Percentiles rank a stretch among this genome's conserved stretches.
Evolutionary conservation across 108 stramenopile genomes (phyloP).

Genomic region (Cyclotella sp.): DNA sequence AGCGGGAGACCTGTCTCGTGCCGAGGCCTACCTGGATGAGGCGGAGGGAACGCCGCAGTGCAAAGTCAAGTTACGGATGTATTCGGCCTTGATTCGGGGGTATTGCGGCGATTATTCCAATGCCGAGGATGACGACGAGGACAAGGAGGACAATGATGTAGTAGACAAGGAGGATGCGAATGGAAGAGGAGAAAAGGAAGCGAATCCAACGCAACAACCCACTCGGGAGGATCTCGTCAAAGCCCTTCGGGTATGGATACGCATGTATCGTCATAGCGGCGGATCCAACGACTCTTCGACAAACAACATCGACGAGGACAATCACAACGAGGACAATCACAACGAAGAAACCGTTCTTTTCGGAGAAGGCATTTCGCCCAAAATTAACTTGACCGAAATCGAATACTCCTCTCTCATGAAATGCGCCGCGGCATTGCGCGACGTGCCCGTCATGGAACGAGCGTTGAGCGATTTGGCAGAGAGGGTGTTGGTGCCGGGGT

Average conservation of each 20-base stretch:
- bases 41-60: slow-evolving; percentile 73
- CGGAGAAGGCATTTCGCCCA: slow-evolving; percentile 53
- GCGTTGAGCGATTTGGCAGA: slow-evolving; percentile 81
- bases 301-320: background rate
- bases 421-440: slow-evolving; percentile 59
- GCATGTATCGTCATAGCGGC: slow-evolving; percentile 56
- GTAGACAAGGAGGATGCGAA: background rate
- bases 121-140: slow-evolving; percentile 12
- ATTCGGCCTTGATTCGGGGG: slow-evolving; percentile 64
- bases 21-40: slow-evolving; percentile 62
- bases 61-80: slow-evolving; percentile 79
- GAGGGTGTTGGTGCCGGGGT: slow-evolving; percentile 75
- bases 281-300: slow-evolving; percentile 24
- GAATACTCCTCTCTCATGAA: slow-evolving; percentile 69
- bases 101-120: slow-evolving; percentile 59
- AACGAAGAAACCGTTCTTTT: slow-evolving; percentile 14
- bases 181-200: background rate
- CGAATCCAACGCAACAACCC: background rate
- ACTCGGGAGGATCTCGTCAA: slow-evolving; percentile 39
- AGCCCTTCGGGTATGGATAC: slow-evolving; percentile 69
- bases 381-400: slow-evolving; percentile 62
- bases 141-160: background rate
- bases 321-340: too few relatives aligned
- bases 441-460: slow-evolving; percentile 62
- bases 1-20: slow-evolving; percentile 54